Conservation (phyloP, 75 land plant genomes). For the Pinus taeda region DNA sequence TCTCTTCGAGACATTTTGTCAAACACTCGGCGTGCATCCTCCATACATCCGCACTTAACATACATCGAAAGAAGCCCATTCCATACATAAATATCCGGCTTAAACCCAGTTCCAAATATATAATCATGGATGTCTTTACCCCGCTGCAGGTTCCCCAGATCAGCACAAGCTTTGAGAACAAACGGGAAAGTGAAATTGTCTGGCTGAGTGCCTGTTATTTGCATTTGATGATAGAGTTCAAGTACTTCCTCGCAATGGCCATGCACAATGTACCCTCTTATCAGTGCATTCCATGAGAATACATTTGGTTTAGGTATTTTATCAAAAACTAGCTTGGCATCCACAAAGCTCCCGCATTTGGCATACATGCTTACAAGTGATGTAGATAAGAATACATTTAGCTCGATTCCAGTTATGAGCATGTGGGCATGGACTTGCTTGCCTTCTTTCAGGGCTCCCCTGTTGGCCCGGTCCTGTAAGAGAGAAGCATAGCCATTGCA, state of each 20-base stretch:
- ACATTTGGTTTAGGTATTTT: slow-evolving; percentile 10
- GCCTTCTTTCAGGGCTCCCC: background rate
- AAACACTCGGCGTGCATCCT: slow-evolving; percentile 31
- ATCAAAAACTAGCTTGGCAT: slow-evolving; percentile 12
- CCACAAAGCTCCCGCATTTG: background rate
- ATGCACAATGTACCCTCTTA: slow-evolving; percentile 8
- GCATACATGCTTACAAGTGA: slow-evolving; percentile 6
- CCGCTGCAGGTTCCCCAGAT: background rate
- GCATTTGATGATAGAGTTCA: slow-evolving; percentile 27
- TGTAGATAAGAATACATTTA: background rate
- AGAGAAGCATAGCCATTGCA: background rate
- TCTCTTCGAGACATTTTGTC: slow-evolving; percentile 30
- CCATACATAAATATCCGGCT: slow-evolving; percentile 35
- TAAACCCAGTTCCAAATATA: slow-evolving; percentile 29
- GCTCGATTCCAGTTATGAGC: background rate
- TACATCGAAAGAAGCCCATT: slow-evolving; percentile 58
- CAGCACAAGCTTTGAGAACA: slow-evolving; percentile 49
- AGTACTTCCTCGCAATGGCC: slow-evolving; percentile 27
- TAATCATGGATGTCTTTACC: slow-evolving; percentile 45
- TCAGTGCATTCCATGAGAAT: slow-evolving; percentile 13
- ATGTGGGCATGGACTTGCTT: background rate
- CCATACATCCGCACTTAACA: slow-evolving; percentile 35
- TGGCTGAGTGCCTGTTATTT: slow-evolving; percentile 11
- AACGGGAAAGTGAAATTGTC: slow-evolving; percentile 40
- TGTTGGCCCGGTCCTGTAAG: background rate